phyloP scores from a whole-genome alignment of 2,329 filamentous ascomycete species.

The Ophiostoma quercus region DNA sequence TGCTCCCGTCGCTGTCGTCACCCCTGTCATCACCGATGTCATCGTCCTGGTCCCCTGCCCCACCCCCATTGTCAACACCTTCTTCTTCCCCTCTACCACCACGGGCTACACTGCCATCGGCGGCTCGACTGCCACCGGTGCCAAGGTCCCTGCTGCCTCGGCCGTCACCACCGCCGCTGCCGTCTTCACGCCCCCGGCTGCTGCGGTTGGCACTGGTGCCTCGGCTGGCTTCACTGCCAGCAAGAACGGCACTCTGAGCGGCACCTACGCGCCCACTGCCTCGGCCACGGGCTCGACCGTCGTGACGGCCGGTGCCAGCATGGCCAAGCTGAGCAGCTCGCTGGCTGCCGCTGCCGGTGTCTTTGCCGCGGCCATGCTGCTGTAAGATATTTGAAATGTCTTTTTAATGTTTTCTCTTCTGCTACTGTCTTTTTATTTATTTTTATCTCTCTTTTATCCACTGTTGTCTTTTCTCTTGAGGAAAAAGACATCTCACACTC shows the following conservation, averaged over 20 bases:
- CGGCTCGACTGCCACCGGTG: neutral
- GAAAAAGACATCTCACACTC: neutral
- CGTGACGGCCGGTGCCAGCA: conserved; percentile 21
- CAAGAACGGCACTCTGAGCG: conserved; percentile 15
- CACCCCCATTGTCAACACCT: conserved; percentile 36
- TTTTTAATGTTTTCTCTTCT: neutral
- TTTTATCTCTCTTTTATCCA: neutral
- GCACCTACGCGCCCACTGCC: conserved; percentile 14
- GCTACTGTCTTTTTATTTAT: neutral
- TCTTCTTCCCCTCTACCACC: conserved; percentile 37
- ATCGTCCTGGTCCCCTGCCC: conserved; percentile 28
- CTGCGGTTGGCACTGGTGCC: neutral
- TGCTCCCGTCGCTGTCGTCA: neutral
- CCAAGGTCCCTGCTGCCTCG: neutral
- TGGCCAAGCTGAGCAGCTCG: conserved; percentile 17
- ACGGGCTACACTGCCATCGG: neutral
- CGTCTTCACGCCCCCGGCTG: neutral
- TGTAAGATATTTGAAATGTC: conserved; percentile 9
- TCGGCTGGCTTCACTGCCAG: conserved; percentile 4
- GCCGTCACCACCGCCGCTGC: conserved; percentile 16
- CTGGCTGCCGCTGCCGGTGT: conserved; percentile 13
- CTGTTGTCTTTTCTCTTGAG: neutral
- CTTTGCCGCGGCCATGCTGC: conserved; percentile 19
- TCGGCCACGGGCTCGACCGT: conserved; percentile 7
- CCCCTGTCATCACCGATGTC: conserved; percentile 22